These are phyloP conservation scores for Solanum dulcamara DNA, from an alignment of 257 asterid species.

Conservation along the genomic window DNA sequence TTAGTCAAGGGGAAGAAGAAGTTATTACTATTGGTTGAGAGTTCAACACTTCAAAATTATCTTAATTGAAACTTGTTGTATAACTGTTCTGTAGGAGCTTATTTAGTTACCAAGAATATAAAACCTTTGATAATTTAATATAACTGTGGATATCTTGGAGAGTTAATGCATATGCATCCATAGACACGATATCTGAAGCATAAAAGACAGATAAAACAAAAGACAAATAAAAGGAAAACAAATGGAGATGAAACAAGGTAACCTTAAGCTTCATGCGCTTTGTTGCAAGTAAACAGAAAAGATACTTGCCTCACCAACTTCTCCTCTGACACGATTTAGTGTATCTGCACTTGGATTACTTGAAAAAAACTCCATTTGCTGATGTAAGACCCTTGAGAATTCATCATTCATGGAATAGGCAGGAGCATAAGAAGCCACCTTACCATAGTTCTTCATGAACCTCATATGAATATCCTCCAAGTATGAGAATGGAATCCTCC, in stretches of 20 bases:
- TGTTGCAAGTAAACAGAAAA: not conserved
- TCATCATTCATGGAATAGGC: conserved; percentile 99
- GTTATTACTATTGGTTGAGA: not conserved
- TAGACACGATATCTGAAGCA: not conserved
- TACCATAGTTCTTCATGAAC: conserved; percentile 91
- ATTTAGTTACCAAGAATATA: not conserved
- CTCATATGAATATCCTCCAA: conserved; percentile 97
- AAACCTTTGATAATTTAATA: not conserved
- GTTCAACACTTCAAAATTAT: not conserved
- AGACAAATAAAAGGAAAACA: not conserved
- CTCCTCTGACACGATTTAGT: conserved; percentile 82
- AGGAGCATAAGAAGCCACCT: conserved; percentile 73
- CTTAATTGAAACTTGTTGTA: not conserved
- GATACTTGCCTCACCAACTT: conserved; percentile 83
- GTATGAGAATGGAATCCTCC: conserved; percentile 90
- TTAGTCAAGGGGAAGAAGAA: not conserved
- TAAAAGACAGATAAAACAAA: not conserved
- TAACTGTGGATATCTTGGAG: not conserved
- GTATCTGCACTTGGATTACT: conserved; percentile 93
- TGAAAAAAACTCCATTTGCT: conserved; percentile 97
- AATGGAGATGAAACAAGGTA: not conserved
- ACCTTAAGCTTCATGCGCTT: not conserved
- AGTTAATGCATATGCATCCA: not conserved
- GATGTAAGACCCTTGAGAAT: conserved; percentile 95
- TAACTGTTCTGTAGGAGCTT: not conserved